Base-by-base conservation (phyloP, 345 rosid species). In the Rhodomyrtus tomentosa region DNA sequence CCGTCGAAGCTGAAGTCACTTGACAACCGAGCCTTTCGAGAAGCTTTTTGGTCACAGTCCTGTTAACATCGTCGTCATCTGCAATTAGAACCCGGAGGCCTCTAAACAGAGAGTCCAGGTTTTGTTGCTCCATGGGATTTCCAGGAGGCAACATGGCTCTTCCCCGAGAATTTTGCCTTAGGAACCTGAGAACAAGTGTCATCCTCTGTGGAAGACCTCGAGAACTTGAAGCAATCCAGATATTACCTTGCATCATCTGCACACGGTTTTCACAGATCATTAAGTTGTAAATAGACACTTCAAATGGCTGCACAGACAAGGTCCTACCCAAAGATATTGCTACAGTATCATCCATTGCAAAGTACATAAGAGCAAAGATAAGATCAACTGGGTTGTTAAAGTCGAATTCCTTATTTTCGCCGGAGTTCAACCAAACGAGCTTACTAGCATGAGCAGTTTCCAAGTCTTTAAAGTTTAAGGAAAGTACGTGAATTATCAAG, bases 241-340 rank as follows among this genome's bases (percentile, higher is more conserved):
- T 93, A 80, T 94, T 91, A 68, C 98, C 99, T 90, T 95, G 98
- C 99, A 97, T 95, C 98, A 97, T 92, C 99, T 97, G 93, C 88
- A 74, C 3, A 85, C 54, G 54, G 12, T 48, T 73, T 52, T n/a
- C 76, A 68, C 79, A 36, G 25, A 68, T 32, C 45, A 18, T 36
- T 68, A 18, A 36, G 24, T 68, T 36, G 45, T 36, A 36, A 68
- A 36, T 22, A 68, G 74, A 68, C 76, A 68, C 79, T 68, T 18
- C 79, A 68, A 36, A 68, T 68, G 79, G 45, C 45, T 68, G 79
- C 45, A 18, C 79, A 68, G 79, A 68, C 79, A 68, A 68, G 45
- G 45, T 68, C 45, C 45, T 62, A 62, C 42, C 74, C 74, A 42
- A 62, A 32, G 36, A 32, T 62, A 18, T 62, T 62, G 74, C 74